phyloP scores from a whole-genome alignment of 176 grass and related monocot species.

The Olyra latifolia region DNA sequence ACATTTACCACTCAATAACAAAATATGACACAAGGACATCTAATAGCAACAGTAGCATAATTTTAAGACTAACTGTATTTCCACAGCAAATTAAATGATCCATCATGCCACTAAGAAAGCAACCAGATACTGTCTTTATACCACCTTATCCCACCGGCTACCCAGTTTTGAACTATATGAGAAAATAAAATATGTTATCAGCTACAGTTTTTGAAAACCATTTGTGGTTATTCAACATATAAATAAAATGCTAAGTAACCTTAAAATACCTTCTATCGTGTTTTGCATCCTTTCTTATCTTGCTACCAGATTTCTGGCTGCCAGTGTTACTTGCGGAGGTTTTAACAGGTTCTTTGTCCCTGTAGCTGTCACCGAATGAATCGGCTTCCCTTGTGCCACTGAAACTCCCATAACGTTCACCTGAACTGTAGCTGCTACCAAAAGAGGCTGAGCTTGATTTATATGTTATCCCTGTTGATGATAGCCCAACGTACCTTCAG shows the following conservation, averaged over 20 bases:
- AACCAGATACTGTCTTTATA: neutral
- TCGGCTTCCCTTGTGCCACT: constrained; percentile 68
- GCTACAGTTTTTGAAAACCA: constrained; percentile 13
- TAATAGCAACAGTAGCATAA: constrained; percentile 12
- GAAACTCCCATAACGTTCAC: constrained; percentile 80
- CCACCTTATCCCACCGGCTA: neutral
- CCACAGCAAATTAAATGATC: constrained; percentile 27
- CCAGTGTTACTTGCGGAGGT: constrained; percentile 41
- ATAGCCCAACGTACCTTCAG: constrained; percentile 86
- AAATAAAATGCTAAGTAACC: constrained; percentile 26
- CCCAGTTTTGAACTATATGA: neutral
- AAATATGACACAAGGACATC: constrained; percentile 11
- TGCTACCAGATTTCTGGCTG: constrained; percentile 49
- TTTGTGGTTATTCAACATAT: neutral
- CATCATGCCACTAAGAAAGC: neutral
- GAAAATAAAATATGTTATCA: neutral
- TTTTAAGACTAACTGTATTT: constrained; percentile 24
- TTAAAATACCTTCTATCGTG: constrained; percentile 49
- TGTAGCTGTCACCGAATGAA: constrained; percentile 62
- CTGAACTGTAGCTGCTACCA: constrained; percentile 57
- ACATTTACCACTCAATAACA: constrained; percentile 14
- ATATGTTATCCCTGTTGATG: constrained; percentile 80
- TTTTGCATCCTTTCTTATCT: constrained; percentile 46
- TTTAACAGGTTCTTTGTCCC: constrained; percentile 58
- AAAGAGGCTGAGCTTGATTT: constrained; percentile 80